Base-by-base conservation (phyloP, 352 stramenopile genomes). In the Peronosclerospora sorghi region DNA sequence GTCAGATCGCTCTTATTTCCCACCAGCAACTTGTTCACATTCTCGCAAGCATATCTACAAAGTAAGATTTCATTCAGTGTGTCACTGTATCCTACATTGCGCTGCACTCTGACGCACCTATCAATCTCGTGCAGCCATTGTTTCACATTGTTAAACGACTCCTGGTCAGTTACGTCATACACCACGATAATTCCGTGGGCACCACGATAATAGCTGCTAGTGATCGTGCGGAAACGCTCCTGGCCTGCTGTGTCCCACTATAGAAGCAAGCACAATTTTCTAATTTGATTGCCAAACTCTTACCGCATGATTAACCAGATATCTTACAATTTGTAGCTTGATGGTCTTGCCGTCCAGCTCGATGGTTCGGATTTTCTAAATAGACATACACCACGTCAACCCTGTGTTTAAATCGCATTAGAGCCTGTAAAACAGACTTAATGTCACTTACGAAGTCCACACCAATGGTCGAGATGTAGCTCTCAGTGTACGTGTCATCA, bases 221-320 rank as follows among this genome's bases (percentile, higher is more conserved):
- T 99, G 68, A 99, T 99, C 26, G 95, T 99, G 54, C 96, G 91
- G 83, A 99, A 99, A 54, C 96, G 88, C 66, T 99, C 97, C 74
- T 99, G 97, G 46, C 96, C 97, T 28, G 97, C 97, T 18, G 96
- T 99, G 73, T 99, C 96, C 96, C 96, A 99, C 74, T 88, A 46
- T 36, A 79, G 26, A 38, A 28, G 4, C 13, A 56, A 23, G 54
- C 15, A 45, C 7, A 24, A 21, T 61, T 51, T 18, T 9, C 19
- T 24, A 4, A 6, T 4, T 1, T 32, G 18, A 23, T 20, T 18
- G 19, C 1, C 19, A 34, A 32, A 15, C 23, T 1, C 12, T 29
- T 32, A 20, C 7, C 19, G 14, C n/a, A 45, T 19, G 13, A 35
- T 5, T n/a, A 29, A 30, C 12, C 17, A 34, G 18, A 8, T 13